Evolutionary conservation across 2,329 filamentous ascomycete genomes (phyloP).

Genomic region (Ophiostoma ips): DNA sequence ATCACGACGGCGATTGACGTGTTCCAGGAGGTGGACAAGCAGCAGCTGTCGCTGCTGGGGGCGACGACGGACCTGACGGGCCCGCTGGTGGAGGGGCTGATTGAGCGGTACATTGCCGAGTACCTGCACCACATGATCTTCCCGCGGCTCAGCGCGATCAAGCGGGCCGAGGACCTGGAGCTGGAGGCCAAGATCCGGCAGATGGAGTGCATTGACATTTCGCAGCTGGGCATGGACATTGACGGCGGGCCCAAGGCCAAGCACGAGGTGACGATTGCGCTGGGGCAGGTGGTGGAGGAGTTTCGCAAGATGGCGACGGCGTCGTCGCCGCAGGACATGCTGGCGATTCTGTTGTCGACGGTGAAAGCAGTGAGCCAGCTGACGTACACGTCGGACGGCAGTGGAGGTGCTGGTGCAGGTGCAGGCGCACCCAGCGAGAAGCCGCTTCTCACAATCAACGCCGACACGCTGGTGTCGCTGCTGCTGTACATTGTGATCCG

Average conservation of each 20-base stretch:
- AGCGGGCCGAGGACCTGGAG: conserved; percentile 70
- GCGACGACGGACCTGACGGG: conserved; percentile 90
- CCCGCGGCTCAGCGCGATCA: conserved; percentile 63
- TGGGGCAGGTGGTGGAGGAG: conserved; percentile 69
- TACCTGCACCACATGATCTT: conserved; percentile 87
- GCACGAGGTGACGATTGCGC: conserved; percentile 61
- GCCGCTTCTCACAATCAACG: conserved; percentile 51
- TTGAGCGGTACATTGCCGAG: conserved; percentile 87
- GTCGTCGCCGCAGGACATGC: conserved; percentile 77
- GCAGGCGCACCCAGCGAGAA: conserved; percentile 28
- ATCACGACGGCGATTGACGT: conserved; percentile 89
- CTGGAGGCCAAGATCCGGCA: conserved; percentile 80
- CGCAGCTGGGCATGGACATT: conserved; percentile 80
- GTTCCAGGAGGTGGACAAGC: conserved; percentile 90
- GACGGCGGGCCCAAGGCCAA: conserved; percentile 68
- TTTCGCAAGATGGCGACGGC: conserved; percentile 75
- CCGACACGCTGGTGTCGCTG: conserved; percentile 84
- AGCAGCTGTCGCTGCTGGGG: conserved; percentile 80
- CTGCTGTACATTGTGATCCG: conserved; percentile 86
- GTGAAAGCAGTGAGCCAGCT: conserved; percentile 70
- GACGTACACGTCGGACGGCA: conserved; percentile 14
- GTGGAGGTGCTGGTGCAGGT: not conserved
- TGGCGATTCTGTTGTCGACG: conserved; percentile 63
- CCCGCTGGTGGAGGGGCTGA: conserved; percentile 79
- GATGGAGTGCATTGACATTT: conserved; percentile 89